These are phyloP conservation scores for Cicer judaicum DNA, from an alignment of 306 rosid species.

Conservation along the genomic window DNA sequence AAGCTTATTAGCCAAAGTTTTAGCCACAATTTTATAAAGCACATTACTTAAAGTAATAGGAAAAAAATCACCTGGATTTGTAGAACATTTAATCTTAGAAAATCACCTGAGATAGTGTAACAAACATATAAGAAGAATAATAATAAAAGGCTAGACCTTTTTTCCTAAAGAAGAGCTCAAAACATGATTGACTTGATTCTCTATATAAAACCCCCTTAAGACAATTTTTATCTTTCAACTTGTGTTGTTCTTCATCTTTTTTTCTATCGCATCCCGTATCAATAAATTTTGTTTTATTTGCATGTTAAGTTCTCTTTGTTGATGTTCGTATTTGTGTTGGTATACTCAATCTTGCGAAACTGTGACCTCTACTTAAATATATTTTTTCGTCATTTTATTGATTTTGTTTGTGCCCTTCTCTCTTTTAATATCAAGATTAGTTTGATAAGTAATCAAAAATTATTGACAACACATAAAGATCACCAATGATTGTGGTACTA, in stretches of 20 bases:
- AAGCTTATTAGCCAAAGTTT: too few species aligned
- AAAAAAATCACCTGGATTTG: too few species aligned
- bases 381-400: neutral
- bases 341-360: neutral
- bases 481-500: too few species aligned
- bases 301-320: neutral
- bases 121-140: too few species aligned
- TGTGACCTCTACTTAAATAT: neutral
- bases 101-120: too few species aligned
- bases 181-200: neutral
- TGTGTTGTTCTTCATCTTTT: neutral
- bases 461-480: neutral
- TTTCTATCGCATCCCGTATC: neutral
- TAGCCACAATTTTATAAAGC: too few species aligned
- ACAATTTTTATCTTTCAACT: neutral
- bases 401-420: neutral
- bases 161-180: neutral
- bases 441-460: neutral
- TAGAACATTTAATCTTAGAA: too few species aligned
- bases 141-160: neutral
- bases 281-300: neutral
- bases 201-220: neutral
- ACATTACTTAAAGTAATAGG: too few species aligned
- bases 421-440: neutral
- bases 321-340: neutral